These are phyloP conservation scores for Pugionium dolabratum DNA, from an alignment of 345 rosid species.

Conservation along the genomic window DNA sequence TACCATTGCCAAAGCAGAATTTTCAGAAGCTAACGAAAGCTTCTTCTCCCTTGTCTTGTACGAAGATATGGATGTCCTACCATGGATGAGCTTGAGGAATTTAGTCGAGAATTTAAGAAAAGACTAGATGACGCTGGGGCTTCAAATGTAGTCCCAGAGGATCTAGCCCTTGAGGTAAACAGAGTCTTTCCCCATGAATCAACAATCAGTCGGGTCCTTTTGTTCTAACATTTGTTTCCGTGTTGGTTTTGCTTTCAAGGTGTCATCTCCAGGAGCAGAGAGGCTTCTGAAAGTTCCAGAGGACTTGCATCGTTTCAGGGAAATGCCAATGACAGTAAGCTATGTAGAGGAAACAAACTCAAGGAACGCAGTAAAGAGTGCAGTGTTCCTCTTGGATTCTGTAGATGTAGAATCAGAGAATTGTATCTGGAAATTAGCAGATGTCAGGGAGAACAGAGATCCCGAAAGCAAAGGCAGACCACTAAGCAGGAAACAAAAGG, in stretches of 20 bases:
- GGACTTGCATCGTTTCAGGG: slow-evolving; percentile 67
- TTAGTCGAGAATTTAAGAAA: slow-evolving; percentile 66
- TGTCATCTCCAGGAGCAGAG: slow-evolving; percentile 90
- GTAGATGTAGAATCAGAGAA: slow-evolving; percentile 54
- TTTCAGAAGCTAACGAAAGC: slow-evolving; percentile 15
- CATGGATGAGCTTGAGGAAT: slow-evolving; percentile 78
- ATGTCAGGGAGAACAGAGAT: slow-evolving; percentile 81
- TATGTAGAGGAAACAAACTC: slow-evolving; percentile 52
- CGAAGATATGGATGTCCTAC: slow-evolving; percentile 83
- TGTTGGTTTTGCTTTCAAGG: slow-evolving; percentile 47
- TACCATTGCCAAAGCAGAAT: neutral
- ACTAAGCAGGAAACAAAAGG: slow-evolving; percentile 71
- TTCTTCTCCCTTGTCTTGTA: neutral
- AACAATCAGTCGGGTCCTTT: neutral
- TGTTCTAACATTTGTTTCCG: neutral
- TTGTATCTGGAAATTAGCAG: slow-evolving; percentile 84
- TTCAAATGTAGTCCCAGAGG: slow-evolving; percentile 61
- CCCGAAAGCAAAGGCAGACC: slow-evolving; percentile 78
- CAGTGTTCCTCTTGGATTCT: slow-evolving; percentile 66
- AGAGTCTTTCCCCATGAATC: slow-evolving; percentile 4
- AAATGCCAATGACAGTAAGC: slow-evolving; percentile 70
- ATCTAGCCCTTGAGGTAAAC: slow-evolving; percentile 81
- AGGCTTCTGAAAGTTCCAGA: slow-evolving; percentile 76
- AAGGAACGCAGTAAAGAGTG: slow-evolving; percentile 45
- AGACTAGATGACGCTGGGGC: slow-evolving; percentile 78